Conservation (phyloP, 495 filamentous ascomycete genomes). For the Amphirosellinia nigrospora region DNA sequence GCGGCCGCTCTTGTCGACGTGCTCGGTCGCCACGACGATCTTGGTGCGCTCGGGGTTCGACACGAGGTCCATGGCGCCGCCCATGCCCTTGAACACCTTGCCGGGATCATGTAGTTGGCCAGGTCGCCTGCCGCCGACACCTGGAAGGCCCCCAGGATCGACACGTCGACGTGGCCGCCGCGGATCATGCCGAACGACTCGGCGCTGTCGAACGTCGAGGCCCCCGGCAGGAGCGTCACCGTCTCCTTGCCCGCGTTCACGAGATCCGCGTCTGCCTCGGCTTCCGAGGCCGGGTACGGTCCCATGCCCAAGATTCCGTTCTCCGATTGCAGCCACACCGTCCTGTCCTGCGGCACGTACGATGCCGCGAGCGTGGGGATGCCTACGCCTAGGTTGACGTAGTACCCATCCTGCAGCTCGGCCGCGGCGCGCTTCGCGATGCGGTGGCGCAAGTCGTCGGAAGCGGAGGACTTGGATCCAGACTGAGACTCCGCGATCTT, state of each 20-base stretch:
- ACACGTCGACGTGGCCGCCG: slow-evolving; percentile 64
- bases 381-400: slow-evolving; percentile 70
- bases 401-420: slow-evolving; percentile 68
- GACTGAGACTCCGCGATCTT: slow-evolving; percentile 41
- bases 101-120: slow-evolving; percentile 70
- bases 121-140: slow-evolving; percentile 63
- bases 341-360: slow-evolving; percentile 55
- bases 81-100: slow-evolving; percentile 69
- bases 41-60: slow-evolving; percentile 65
- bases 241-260: slow-evolving; percentile 70
- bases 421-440: slow-evolving; percentile 66
- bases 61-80: slow-evolving; percentile 68
- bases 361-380: slow-evolving; percentile 68
- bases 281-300: slow-evolving; percentile 60
- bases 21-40: slow-evolving; percentile 67
- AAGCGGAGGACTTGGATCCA: slow-evolving; percentile 37
- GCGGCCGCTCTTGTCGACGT: slow-evolving; percentile 64
- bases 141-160: slow-evolving; percentile 66
- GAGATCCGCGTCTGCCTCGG: slow-evolving; percentile 63
- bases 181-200: slow-evolving; percentile 69
- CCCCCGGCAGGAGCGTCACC: slow-evolving; percentile 62
- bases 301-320: slow-evolving; percentile 69
- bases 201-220: slow-evolving; percentile 61
- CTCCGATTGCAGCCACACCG: slow-evolving; percentile 65
- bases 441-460: slow-evolving; percentile 52